A percentile compares a stretch with the other conserved stretches of the same genome.
Conservation (phyloP, 306 rosid genomes). For the Inga leiocalycina region DNA sequence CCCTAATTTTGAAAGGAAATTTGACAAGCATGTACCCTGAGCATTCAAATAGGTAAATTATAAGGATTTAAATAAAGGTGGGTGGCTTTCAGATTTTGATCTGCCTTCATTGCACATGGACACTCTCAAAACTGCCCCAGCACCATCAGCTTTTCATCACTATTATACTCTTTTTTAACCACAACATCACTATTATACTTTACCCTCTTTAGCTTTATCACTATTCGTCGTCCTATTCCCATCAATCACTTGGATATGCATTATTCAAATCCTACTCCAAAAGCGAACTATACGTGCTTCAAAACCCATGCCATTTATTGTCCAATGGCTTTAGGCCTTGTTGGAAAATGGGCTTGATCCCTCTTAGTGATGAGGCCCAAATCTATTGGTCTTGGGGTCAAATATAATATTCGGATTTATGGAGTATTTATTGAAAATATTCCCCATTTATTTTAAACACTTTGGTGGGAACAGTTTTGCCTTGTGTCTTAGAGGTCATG, state of each 20-base stretch:
- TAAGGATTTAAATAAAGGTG: neutral
- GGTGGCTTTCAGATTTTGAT: neutral
- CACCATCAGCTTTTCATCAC: neutral
- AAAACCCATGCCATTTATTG: neutral
- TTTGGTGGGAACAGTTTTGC: too few species aligned
- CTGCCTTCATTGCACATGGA: neutral
- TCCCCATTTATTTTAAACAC: too few species aligned
- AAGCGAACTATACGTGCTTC: neutral
- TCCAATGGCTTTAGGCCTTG: neutral
- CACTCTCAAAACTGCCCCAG: neutral
- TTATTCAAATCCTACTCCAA: neutral
- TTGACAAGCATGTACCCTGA: too few species aligned
- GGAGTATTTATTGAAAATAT: too few species aligned
- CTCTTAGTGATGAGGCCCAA: too few species aligned
- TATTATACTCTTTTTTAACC: neutral
- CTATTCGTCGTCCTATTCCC: too few species aligned
- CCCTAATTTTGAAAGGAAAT: too few species aligned
- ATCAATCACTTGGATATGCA: neutral
- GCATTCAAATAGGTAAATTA: too few species aligned
- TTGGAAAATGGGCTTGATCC: too few species aligned
- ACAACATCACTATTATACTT: neutral
- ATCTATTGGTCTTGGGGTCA: too few species aligned
- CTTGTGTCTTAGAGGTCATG: too few species aligned
- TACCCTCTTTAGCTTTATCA: neutral
- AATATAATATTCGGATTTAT: too few species aligned